Evolutionary conservation across 2,329 filamentous ascomycete species (phyloP).

Genomic region (Raffaelea deltoideospora): DNA sequence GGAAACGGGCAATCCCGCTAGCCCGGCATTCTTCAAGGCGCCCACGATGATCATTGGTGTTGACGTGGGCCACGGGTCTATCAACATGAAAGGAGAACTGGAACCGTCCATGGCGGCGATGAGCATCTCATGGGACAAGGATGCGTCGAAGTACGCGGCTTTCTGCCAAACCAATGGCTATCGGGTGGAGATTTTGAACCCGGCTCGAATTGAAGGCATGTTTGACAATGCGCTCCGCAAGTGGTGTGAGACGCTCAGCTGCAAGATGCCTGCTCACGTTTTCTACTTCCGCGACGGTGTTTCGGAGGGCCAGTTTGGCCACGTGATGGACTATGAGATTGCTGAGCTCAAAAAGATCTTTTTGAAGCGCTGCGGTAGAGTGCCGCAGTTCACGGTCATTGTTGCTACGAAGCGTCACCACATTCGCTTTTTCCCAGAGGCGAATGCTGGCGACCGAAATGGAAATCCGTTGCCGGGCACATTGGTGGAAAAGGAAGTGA

Average conservation of each 20-base stretch:
- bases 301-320: slow-evolving; percentile 67
- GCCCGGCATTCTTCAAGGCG: slow-evolving; percentile 22
- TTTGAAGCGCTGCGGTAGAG: slow-evolving; percentile 13
- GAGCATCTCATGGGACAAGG: slow-evolving; percentile 61
- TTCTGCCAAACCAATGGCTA: slow-evolving; percentile 70
- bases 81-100: slow-evolving; percentile 34
- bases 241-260: slow-evolving; percentile 41
- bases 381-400: slow-evolving; percentile 64
- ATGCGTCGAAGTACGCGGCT: slow-evolving; percentile 62
- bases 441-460: slow-evolving; percentile 46
- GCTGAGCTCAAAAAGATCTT: slow-evolving; percentile 50
- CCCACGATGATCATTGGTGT: slow-evolving; percentile 78
- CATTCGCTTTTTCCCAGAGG: slow-evolving; percentile 73
- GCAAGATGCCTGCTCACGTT: slow-evolving; percentile 54
- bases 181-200: slow-evolving; percentile 63
- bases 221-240: slow-evolving; percentile 46
- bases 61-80: slow-evolving; percentile 74
- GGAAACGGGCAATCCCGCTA: slow-evolving; percentile 14
- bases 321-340: slow-evolving; percentile 70
- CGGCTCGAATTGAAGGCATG: slow-evolving; percentile 48
- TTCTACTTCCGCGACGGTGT: slow-evolving; percentile 93
- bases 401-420: slow-evolving; percentile 91
- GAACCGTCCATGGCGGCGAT: slow-evolving; percentile 73
- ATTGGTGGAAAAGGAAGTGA: slow-evolving; percentile 77
- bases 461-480: slow-evolving; percentile 76